Base-by-base conservation (phyloP, 805 yeast genomes). In the Starmerella floricola region DNA sequence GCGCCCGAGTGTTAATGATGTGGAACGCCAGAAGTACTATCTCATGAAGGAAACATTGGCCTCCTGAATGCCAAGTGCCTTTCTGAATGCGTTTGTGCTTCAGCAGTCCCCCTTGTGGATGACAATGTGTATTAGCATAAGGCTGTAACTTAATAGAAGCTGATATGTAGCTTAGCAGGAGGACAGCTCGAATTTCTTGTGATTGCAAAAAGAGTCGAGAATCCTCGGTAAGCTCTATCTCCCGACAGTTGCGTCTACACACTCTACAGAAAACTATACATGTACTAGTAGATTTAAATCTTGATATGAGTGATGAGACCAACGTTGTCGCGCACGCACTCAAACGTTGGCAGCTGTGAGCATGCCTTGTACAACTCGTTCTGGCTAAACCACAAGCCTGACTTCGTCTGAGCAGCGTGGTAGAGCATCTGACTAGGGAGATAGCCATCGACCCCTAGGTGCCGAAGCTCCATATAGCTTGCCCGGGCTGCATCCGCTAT, bases 1-100 rank as follows among this genome's bases (percentile, higher is more conserved):
- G 16, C 78, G 79, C 48, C 96, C 97, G 1, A 81, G 94, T 58
- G 98, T 88, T 4, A 78, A 86, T 51, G 96, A 85, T 56, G 70
- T 67, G 47, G 96, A 87, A 56, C 71, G 95, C 48, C 53, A 65
- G 32, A 81, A 78, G 55, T 87, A 87, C 57, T 91, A 83, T 45
- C 66, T 69, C 49, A 63, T 85, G 55, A 81, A 79, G 51, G 78
- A 73, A 57, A 69, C 77, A 48, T 69, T 84, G 73, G 88, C 53
- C 3, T 39, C 46, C 13, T 52, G 35, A 37, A 3, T 28, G 19
- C 11, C n/a, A n/a, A n/a, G n/a, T n/a, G n/a, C n/a, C n/a, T n/a
- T n/a, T n/a, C n/a, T n/a, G n/a, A n/a, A n/a, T n/a, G n/a, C n/a
- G n/a, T n/a, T n/a, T n/a, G n/a, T n/a, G n/a, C n/a, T n/a, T n/a